These are phyloP conservation scores for Edaphochlamys debaryana DNA, from an alignment of 139 green algal genomes.

Conservation along the genomic window DNA sequence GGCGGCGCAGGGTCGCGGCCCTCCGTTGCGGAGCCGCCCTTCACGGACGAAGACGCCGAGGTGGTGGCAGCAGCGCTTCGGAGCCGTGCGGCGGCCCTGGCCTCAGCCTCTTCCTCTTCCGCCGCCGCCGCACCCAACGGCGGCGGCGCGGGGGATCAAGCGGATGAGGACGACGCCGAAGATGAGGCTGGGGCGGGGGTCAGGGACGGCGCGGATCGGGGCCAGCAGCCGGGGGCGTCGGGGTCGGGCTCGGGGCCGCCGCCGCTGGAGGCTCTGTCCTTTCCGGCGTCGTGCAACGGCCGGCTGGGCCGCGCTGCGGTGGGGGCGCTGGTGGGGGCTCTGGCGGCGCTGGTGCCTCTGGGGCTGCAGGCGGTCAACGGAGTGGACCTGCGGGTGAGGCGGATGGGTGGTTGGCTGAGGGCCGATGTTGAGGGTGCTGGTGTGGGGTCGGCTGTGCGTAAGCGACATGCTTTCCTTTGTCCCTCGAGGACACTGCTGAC, in stretches of 20 bases:
- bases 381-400: constrained; percentile 6
- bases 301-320: constrained; percentile 9
- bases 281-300: constrained; percentile 9
- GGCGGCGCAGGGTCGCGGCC: background rate
- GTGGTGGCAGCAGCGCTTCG: constrained; percentile 36
- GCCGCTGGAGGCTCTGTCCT: background rate
- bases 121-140: background rate
- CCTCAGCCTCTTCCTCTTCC: too few species aligned
- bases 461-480: too few species aligned
- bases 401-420: too few species aligned
- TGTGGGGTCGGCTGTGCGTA: too few species aligned
- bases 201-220: too few species aligned
- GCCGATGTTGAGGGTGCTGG: too few species aligned
- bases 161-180: background rate
- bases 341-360: background rate
- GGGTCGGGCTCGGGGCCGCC: constrained; percentile 7
- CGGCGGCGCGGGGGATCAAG: background rate
- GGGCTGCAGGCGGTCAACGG: constrained; percentile 45
- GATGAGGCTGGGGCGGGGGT: background rate
- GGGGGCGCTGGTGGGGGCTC: constrained; percentile 16
- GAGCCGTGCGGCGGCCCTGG: background rate
- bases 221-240: too few species aligned
- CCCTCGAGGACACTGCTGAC: too few species aligned
- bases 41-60: constrained; percentile 39
- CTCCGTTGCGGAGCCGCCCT: background rate